phyloP scores from a whole-genome alignment of 2,329 filamentous ascomycete genomes.

The Colletotrichum sp. region DNA sequence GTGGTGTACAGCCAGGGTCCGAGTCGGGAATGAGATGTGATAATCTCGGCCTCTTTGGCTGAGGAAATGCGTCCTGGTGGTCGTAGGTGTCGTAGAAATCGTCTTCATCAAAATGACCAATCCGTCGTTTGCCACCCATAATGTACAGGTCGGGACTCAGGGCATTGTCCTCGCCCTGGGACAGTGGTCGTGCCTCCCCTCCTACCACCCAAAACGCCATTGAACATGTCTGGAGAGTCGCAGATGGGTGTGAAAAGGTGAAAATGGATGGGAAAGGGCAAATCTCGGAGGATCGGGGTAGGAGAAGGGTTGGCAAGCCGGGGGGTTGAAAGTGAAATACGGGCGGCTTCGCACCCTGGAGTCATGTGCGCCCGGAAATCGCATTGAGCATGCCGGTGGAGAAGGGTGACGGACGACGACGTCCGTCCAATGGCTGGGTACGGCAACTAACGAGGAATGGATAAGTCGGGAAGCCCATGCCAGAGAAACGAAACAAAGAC shows the following conservation, averaged over 20 bases:
- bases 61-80: constrained; percentile 29
- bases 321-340: constrained; percentile 19
- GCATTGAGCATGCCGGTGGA: constrained; percentile 11
- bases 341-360: constrained; percentile 7
- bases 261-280: background rate
- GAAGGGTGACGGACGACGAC: constrained; percentile 8
- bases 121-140: constrained; percentile 42
- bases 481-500: constrained; percentile 17
- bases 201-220: constrained; percentile 27
- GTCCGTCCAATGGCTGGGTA: background rate
- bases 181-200: constrained; percentile 15
- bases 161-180: constrained; percentile 6
- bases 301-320: background rate
- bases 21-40: background rate
- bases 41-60: constrained; percentile 6
- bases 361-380: constrained; percentile 21
- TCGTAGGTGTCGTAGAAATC: constrained; percentile 33
- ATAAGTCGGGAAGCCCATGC: constrained; percentile 12
- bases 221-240: constrained; percentile 35
- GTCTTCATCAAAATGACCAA: constrained; percentile 37
- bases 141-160: constrained; percentile 27
- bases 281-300: background rate
- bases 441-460: constrained; percentile 17
- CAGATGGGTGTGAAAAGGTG: background rate
- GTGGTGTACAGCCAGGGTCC: background rate